Conservation (phyloP, 768 basidiomycete genomes). For the Imleria badia region DNA sequence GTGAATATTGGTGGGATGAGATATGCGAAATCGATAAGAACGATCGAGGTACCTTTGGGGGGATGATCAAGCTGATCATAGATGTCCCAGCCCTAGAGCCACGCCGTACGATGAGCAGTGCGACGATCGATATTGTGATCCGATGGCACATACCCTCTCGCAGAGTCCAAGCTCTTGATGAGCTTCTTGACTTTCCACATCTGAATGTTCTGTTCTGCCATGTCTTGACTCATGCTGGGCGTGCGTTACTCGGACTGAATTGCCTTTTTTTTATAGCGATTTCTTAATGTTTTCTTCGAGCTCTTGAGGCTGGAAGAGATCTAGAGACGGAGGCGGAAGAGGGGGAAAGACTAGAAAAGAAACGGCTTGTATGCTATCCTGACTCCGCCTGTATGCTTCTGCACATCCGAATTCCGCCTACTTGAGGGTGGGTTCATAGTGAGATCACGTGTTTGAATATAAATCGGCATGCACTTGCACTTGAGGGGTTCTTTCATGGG, state of each 20-base stretch:
- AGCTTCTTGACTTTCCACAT: slow-evolving; percentile 99
- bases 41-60: slow-evolving; percentile 69
- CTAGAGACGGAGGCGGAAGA: slow-evolving; percentile 23
- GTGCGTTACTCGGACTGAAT: slow-evolving; percentile 9
- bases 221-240: slow-evolving; percentile 76
- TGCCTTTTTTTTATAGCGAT: slow-evolving; percentile 7
- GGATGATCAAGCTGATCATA: slow-evolving; percentile 98
- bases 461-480: too few species aligned
- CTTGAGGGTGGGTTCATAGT: slow-evolving; percentile 23
- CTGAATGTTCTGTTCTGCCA: slow-evolving; percentile 93
- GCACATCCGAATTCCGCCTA: slow-evolving; percentile 15
- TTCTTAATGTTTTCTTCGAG: slow-evolving; percentile 7
- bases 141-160: slow-evolving; percentile 42
- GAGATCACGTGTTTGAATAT: slow-evolving; percentile 10
- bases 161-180: slow-evolving; percentile 94
- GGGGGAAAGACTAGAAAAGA: neutral
- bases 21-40: slow-evolving; percentile 3
- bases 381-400: neutral
- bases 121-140: neutral
- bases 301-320: slow-evolving; percentile 22
- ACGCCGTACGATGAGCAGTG: slow-evolving; percentile 22
- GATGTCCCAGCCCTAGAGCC: slow-evolving; percentile 83
- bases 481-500: slow-evolving; percentile 5
- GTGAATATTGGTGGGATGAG: neutral
- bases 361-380: neutral